A percentile compares a stretch with the other conserved stretches of the same genome.
Conservation (phyloP, 495 filamentous ascomycete species). For the Penicillium odoratum region DNA sequence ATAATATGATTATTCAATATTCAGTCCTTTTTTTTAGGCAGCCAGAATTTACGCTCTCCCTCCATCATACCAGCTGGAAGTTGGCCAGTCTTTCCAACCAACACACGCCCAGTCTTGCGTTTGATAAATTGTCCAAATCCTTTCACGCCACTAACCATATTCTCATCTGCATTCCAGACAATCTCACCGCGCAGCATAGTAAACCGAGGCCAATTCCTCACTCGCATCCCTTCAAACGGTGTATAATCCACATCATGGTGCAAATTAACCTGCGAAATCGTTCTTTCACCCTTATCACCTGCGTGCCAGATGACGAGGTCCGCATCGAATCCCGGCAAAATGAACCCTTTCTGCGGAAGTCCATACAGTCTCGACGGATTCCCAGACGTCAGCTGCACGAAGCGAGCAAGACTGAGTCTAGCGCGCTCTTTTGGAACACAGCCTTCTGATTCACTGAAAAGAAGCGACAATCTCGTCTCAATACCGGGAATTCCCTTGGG, state of each 20-base stretch:
- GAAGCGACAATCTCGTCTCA: slow-evolving; percentile 9
- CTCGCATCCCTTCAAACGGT: slow-evolving; percentile 10
- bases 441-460: slow-evolving; percentile 11
- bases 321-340: slow-evolving; percentile 11
- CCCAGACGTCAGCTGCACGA: slow-evolving; percentile 10
- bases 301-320: slow-evolving; percentile 12
- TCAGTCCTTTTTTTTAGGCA: too few species aligned
- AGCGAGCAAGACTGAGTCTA: not conserved
- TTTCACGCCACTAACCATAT: slow-evolving; percentile 49
- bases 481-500: slow-evolving; percentile 12
- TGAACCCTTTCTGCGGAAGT: slow-evolving; percentile 1
- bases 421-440: slow-evolving; percentile 5
- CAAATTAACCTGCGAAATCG: slow-evolving; percentile 1
- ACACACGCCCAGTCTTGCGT: slow-evolving; percentile 23
- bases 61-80: slow-evolving; percentile 8
- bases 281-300: not conserved
- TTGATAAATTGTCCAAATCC: slow-evolving; percentile 51
- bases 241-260: slow-evolving; percentile 13
- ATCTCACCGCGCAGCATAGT: slow-evolving; percentile 60
- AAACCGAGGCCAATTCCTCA: slow-evolving; percentile 59
- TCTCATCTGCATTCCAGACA: slow-evolving; percentile 52
- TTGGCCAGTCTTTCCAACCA: slow-evolving; percentile 7
- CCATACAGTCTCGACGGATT: slow-evolving; percentile 11
- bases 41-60: slow-evolving; percentile 8
- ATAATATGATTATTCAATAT: too few species aligned